Evolutionary conservation across 1,284 basidiomycete genomes (phyloP), one percentile per base, ranked within the genome.

Genomic region (Irpex sp.): DNA sequence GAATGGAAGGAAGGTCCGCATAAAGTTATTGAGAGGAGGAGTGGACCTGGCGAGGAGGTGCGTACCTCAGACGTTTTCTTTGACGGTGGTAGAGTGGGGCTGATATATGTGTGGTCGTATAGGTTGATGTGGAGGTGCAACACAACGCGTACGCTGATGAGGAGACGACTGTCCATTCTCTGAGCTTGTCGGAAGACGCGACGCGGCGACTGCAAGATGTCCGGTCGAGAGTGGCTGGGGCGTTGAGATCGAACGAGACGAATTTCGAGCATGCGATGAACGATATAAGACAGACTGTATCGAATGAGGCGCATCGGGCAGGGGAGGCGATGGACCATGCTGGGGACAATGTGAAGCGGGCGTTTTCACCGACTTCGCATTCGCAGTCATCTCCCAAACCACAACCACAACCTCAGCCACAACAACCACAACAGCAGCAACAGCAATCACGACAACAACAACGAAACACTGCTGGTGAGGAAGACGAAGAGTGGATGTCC

Each of bases 1-100:
- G 86, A 90, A 69, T 93, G 89, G 83, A 78, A 80, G 67, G 90
- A 94, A 71, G 92, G 92, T 3, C 75, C 79, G 43, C 82, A 92
- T 70, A 78, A 81, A 46, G 74, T 95, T 47, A 79, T 91, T 62
- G 92, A 93, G 74, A 78, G 83, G 54, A 78, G 79, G 31, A 67
- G 67, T 1, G 81, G 80, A 0, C 81, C 82, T n/a, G 85, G 85
- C 5, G 84, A 85, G 60, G 90, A 92, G 78, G 89, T 90, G 64
- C 57, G 85, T 73, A 5, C 57, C 21, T 54, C 51, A 35, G 6
- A 60, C 51, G 57, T 68, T 47, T 61, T 60, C 62, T 19, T 57
- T 26, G 26, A 26, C 26, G 26, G 3, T 26, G 26, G 26, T 3
- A 26, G 4, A 26, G 26, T 26, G 26, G 4, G 26, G 4, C 26